Conservation (phyloP, 257 asterid genomes). For the Coffea eugenioides region DNA sequence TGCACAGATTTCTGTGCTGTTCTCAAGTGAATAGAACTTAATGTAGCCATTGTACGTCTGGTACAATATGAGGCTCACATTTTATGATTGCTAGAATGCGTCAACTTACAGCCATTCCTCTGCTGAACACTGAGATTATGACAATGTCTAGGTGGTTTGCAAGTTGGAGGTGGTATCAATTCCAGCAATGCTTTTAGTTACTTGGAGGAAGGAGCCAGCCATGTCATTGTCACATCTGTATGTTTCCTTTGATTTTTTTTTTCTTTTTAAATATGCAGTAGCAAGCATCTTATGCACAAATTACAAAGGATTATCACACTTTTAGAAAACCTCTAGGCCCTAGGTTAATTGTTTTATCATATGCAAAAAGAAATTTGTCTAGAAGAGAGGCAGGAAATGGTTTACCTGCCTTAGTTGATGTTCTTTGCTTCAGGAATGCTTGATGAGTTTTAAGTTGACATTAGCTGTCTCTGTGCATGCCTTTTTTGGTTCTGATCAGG, state of each 20-base stretch:
- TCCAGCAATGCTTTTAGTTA: slow-evolving; percentile 71
- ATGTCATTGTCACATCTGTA: slow-evolving; percentile 94
- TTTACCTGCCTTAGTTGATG: not conserved
- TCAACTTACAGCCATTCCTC: slow-evolving; percentile 34
- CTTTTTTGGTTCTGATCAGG: too few relatives aligned
- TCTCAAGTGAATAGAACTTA: not conserved
- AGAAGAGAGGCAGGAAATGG: not conserved
- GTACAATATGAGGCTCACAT: slow-evolving; percentile 16
- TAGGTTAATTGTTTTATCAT: not conserved
- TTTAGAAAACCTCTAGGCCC: not conserved
- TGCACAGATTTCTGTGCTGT: not conserved
- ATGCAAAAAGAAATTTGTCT: not conserved
- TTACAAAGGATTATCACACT: not conserved
- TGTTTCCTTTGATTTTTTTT: slow-evolving; percentile 25
- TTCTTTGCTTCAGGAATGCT: not conserved
- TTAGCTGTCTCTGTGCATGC: not conserved
- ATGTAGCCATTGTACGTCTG: not conserved
- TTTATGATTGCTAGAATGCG: slow-evolving; percentile 21
- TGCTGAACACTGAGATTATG: slow-evolving; percentile 37
- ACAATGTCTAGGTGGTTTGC: slow-evolving; percentile 87
- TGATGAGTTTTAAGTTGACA: not conserved
- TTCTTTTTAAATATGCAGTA: too few relatives aligned
- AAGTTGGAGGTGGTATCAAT: slow-evolving; percentile 96
- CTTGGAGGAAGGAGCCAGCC: slow-evolving; percentile 96
- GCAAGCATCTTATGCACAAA: not conserved